Base-by-base conservation (phyloP, 345 rosid species). In the Nephelium lappaceum region DNA sequence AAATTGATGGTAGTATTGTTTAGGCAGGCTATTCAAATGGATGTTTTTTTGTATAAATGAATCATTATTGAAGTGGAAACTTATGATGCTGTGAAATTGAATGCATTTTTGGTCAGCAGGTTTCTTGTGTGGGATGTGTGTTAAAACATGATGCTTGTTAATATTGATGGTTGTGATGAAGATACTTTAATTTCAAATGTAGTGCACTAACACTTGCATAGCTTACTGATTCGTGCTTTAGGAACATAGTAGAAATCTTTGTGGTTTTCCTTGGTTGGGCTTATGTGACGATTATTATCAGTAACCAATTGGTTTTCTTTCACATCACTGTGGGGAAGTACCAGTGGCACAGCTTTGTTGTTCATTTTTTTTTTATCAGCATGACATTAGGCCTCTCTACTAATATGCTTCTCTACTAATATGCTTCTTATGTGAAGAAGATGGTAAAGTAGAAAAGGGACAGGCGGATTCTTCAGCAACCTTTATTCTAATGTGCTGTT, bases 371-470 rank as follows among this genome's bases (percentile, higher is more conserved):
- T 78, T 95, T 93, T 78, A 76, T 90, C 73, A 85, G 83, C 74
- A 86, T 92, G 90, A 93, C 92, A 79, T 79, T 95, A 43, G 98
- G 98, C 49, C 88, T 31, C 83, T 2, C 79, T 91, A 73, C 88
- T 95, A 18, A 84, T 92, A 94, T 93, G 86, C 86, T 93, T 95
- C 89, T 81, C 79, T 91, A 73, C 88, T 95, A 18, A 84, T 92
- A 94, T 93, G 86, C 86, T 93, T 95, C 89, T 81, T 93, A 65
- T 82, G 87, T 24, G 90, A 91, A 84, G 81, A 85, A 72, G 91
- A 90, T n/a, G 84, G 77, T 70, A 83, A 85, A 84, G 89, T 81
- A 77, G 91, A 85, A 75, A 87, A 81, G 60, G 89, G 73, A 76
- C 16, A 82, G 70, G 51, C 62, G 58, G 90, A 83, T 77, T 82